Percentiles rank a stretch among this genome's conserved stretches.
Evolutionary conservation across 2,329 filamentous ascomycete species (phyloP).

Genomic region (Pseudogymnoascus verrucosus): DNA sequence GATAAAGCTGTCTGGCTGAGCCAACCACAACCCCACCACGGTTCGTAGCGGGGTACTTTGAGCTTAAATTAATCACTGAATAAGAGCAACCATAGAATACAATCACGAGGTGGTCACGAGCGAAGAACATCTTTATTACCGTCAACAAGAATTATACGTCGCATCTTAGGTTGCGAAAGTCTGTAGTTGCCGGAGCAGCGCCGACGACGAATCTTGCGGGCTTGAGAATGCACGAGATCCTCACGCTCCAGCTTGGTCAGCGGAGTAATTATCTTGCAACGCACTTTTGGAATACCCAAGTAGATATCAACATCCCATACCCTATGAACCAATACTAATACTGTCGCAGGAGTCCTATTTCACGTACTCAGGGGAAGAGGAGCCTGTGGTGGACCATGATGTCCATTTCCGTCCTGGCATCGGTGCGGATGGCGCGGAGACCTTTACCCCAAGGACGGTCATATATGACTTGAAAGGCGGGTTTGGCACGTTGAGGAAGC

Average conservation of each 20-base stretch:
- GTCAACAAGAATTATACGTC: neutral
- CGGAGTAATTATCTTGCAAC: constrained; percentile 88
- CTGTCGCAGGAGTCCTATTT: constrained; percentile 85
- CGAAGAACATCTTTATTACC: neutral
- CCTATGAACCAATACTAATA: constrained; percentile 12
- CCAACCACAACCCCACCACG: constrained; percentile 1
- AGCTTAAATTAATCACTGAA: neutral
- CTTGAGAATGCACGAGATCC: constrained; percentile 75
- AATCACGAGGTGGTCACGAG: neutral
- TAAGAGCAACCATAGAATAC: neutral
- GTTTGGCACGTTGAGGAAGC: constrained; percentile 79
- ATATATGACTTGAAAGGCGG: constrained; percentile 94
- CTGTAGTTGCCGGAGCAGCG: neutral
- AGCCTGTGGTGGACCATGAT: constrained; percentile 68
- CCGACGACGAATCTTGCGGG: neutral
- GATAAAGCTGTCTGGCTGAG: constrained; percentile 2
- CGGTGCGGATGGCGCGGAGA: constrained; percentile 77
- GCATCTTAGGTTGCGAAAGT: neutral
- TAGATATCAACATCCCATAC: constrained; percentile 28
- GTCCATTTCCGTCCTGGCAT: constrained; percentile 82
- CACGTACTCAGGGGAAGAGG: constrained; percentile 65
- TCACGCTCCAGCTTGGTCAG: constrained; percentile 89
- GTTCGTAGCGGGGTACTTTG: constrained; percentile 1
- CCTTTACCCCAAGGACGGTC: constrained; percentile 82
- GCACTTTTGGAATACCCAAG: constrained; percentile 96